Conservation (phyloP, 202 grass and related monocot genomes). For the Hordeum pubiflorum region DNA sequence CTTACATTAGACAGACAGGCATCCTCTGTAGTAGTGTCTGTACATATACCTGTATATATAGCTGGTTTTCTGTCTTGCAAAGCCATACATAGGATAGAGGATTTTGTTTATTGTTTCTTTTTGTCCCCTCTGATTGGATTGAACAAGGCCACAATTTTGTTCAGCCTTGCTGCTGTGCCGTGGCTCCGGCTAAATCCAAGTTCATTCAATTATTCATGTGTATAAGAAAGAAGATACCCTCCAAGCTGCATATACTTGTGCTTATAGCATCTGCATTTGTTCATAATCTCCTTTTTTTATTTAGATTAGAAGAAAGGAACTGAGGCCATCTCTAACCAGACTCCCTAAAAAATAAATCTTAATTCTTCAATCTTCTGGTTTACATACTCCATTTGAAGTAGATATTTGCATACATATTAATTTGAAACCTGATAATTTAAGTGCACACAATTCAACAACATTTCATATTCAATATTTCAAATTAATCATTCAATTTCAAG, state of each 20-base stretch:
- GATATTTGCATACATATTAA: neutral
- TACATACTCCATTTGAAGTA: neutral
- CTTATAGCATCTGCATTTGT: neutral
- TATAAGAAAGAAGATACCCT: conserved; percentile 5
- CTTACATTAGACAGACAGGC: conserved; percentile 34
- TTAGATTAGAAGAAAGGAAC: no score
- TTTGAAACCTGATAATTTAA: neutral
- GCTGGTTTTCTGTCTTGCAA: neutral
- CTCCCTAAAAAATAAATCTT: no score
- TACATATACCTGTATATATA: conserved; percentile 38
- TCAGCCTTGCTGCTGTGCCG: conserved; percentile 23
- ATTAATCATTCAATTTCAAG: neutral
- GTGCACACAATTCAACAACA: neutral
- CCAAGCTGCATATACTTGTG: neutral
- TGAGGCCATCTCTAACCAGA: no score
- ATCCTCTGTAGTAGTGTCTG: conserved; percentile 16
- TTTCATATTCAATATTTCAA: neutral
- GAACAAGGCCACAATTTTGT: conserved; percentile 45
- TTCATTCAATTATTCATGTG: conserved; percentile 28
- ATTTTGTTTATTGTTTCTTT: neutral
- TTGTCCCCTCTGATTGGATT: conserved; percentile 23
- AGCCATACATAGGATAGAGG: conserved; percentile 8
- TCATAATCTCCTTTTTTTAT: neutral
- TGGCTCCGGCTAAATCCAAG: conserved; percentile 26
- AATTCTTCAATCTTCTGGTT: no score